A percentile compares a stretch with the other conserved stretches of the same genome.
Conservation (phyloP, 1,139 yeast species). For the Spencermartinsiella ligniputridi region DNA sequence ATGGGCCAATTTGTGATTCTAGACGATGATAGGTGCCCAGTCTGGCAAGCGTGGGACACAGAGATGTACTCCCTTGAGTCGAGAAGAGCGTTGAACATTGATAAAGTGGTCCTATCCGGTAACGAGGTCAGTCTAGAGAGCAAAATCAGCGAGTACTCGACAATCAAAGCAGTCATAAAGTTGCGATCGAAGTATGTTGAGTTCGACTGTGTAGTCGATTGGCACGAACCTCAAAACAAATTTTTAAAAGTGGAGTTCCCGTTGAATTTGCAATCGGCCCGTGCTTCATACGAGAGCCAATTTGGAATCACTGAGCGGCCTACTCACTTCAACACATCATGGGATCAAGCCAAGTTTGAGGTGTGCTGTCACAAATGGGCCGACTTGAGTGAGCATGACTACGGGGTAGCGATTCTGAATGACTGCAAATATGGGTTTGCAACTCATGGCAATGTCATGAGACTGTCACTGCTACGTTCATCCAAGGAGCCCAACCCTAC, state of each 20-base stretch:
- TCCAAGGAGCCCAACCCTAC: constrained; percentile 84
- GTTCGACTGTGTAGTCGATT: constrained; percentile 63
- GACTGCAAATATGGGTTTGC: constrained; percentile 85
- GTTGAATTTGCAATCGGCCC: constrained; percentile 66
- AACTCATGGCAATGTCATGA: constrained; percentile 82
- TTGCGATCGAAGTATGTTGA: constrained; percentile 52
- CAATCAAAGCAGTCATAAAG: constrained; percentile 64
- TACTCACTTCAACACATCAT: constrained; percentile 84
- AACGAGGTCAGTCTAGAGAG: constrained; percentile 54
- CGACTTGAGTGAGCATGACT: constrained; percentile 75
- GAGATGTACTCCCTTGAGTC: constrained; percentile 76
- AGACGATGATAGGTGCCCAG: constrained; percentile 83
- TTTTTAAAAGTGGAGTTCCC: constrained; percentile 92
- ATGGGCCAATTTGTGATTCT: constrained; percentile 73
- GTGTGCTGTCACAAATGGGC: constrained; percentile 90
- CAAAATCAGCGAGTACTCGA: constrained; percentile 48
- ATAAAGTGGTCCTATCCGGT: constrained; percentile 39
- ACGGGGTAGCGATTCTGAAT: constrained; percentile 82
- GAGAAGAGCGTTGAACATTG: constrained; percentile 48
- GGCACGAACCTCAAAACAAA: constrained; percentile 79
- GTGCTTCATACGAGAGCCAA: constrained; percentile 84
- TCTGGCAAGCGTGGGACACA: constrained; percentile 94
- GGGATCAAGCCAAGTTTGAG: constrained; percentile 95
- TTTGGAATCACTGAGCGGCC: constrained; percentile 86
- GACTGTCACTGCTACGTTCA: constrained; percentile 72